These are phyloP conservation scores for Cicer bijugum DNA, from an alignment of 306 rosid genomes.

Conservation along the genomic window DNA sequence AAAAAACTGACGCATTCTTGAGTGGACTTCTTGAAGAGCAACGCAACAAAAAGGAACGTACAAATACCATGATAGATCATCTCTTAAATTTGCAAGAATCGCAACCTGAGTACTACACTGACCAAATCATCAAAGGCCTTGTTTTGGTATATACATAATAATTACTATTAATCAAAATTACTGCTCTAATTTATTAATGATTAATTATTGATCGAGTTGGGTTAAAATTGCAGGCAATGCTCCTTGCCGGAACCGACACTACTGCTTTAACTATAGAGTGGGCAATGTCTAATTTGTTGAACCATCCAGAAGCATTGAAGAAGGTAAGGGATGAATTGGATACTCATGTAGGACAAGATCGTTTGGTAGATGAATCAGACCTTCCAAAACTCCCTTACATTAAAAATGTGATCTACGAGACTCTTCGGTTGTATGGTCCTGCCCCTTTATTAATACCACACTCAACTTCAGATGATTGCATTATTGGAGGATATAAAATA, in stretches of 20 bases:
- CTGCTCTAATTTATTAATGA: too few species aligned
- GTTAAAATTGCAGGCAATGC: conserved; percentile 42
- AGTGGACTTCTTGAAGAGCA: conserved; percentile 53
- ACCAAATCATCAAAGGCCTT: conserved; percentile 60
- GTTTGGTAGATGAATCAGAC: conserved; percentile 49
- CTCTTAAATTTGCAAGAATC: conserved; percentile 51
- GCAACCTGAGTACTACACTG: conserved; percentile 46
- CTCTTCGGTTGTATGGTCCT: conserved; percentile 47
- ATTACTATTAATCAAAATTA: too few species aligned
- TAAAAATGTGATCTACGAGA: conserved; percentile 51
- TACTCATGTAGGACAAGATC: conserved; percentile 45
- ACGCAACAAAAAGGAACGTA: conserved; percentile 15
- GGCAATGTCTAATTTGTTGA: conserved; percentile 38
- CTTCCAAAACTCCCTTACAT: conserved; percentile 55
- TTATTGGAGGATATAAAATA: conserved; percentile 44
- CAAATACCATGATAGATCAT: conserved; percentile 56
- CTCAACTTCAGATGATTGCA: conserved; percentile 49
- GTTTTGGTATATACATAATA: conserved; percentile 42
- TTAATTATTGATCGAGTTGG: not conserved
- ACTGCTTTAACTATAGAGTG: conserved; percentile 60
- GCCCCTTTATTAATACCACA: conserved; percentile 61
- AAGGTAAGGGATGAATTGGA: conserved; percentile 52
- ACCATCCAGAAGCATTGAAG: conserved; percentile 45
- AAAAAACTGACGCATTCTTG: conserved; percentile 43
- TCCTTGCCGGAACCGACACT: conserved; percentile 55